A percentile compares a stretch with the other conserved stretches of the same genome.
Evolutionary conservation across 495 filamentous ascomycete species (phyloP).

Genomic region (Neurospora sp.): DNA sequence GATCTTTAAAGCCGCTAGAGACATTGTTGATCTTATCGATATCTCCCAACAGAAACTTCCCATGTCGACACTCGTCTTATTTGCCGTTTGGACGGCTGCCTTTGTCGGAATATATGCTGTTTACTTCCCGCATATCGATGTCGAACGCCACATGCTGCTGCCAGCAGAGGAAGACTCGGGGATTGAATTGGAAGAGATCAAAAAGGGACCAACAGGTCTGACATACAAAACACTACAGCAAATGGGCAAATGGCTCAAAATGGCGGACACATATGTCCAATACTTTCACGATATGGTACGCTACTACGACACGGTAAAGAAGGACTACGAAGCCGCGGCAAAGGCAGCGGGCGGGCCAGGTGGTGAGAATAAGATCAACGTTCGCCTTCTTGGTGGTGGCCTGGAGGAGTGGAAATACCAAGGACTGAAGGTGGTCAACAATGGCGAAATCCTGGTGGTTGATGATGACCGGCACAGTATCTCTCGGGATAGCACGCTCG

Average conservation of each 20-base stretch:
- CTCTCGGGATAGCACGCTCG: constrained; percentile 21
- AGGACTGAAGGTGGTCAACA: constrained; percentile 26
- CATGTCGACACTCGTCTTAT: constrained; percentile 71
- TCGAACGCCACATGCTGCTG: constrained; percentile 46
- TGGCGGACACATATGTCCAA: constrained; percentile 61
- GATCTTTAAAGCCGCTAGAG: constrained; percentile 60
- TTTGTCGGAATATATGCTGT: constrained; percentile 61
- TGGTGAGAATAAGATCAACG: constrained; percentile 18
- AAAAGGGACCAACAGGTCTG: constrained; percentile 27
- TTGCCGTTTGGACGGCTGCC: constrained; percentile 72
- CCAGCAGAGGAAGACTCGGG: constrained; percentile 13
- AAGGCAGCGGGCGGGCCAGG: constrained; percentile 1
- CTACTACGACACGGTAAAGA: constrained; percentile 56
- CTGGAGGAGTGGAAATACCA: constrained; percentile 59
- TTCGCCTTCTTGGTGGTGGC: constrained; percentile 49
- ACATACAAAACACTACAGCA: constrained; percentile 36
- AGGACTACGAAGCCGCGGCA: constrained; percentile 35
- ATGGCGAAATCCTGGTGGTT: constrained; percentile 25
- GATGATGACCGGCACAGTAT: constrained; percentile 23
- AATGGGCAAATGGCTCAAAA: constrained; percentile 56
- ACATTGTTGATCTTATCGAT: constrained; percentile 65
- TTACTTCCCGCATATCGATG: constrained; percentile 74
- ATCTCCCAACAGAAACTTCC: constrained; percentile 63
- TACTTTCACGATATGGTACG: constrained; percentile 57
- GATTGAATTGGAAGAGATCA: constrained; percentile 15